phyloP scores from a whole-genome alignment of 2,329 filamentous ascomycete genomes.

The Aspergillus sp. region DNA sequence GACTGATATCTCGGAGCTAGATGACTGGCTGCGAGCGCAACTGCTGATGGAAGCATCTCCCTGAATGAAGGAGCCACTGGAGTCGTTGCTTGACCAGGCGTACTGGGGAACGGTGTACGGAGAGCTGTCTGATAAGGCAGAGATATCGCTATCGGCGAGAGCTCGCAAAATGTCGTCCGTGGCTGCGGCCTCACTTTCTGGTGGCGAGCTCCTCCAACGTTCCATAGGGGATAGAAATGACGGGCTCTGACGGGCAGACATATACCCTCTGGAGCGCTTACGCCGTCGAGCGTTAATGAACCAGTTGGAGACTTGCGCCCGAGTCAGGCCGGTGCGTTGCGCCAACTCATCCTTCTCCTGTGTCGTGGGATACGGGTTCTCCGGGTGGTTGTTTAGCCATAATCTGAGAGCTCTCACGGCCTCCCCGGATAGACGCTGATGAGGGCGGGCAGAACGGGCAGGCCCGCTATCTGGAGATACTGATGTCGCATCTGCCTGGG shows the following conservation, averaged over 20 bases:
- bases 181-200: slow-evolving; percentile 65
- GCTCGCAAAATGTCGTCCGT: slow-evolving; percentile 62
- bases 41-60: slow-evolving; percentile 53
- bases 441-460: not conserved
- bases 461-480: not conserved
- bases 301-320: slow-evolving; percentile 87
- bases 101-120: slow-evolving; percentile 29
- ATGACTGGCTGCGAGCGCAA: slow-evolving; percentile 52
- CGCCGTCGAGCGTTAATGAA: slow-evolving; percentile 81
- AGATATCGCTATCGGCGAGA: slow-evolving; percentile 36
- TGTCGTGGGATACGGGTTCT: slow-evolving; percentile 81
- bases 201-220: slow-evolving; percentile 65
- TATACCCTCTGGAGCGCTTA: not conserved
- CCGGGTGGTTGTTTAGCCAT: slow-evolving; percentile 75
- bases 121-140: slow-evolving; percentile 5
- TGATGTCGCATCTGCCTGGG: not conserved
- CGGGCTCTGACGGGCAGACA: not conserved
- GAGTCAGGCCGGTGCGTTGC: slow-evolving; percentile 72
- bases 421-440: slow-evolving; percentile 5
- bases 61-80: slow-evolving; percentile 49
- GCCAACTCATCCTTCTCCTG: slow-evolving; percentile 77
- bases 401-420: slow-evolving; percentile 75
- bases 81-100: slow-evolving; percentile 47
- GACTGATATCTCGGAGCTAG: slow-evolving; percentile 53
- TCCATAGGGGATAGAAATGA: slow-evolving; percentile 61